Percentiles rank a stretch among this genome's conserved stretches.
phyloP scores from a whole-genome alignment of 306 rosid genomes.

The Malus fusca region DNA sequence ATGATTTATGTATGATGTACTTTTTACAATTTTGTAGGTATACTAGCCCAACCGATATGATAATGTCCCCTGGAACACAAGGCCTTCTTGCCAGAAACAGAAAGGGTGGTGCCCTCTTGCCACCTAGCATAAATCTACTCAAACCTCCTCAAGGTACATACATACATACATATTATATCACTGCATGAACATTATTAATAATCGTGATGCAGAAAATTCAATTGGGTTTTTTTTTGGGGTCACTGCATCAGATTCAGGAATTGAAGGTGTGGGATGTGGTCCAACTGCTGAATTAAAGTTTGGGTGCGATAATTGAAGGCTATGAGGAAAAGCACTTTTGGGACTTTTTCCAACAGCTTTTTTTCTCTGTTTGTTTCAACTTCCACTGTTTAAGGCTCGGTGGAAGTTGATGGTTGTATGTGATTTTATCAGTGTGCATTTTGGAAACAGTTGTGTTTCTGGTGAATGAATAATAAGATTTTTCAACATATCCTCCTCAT shows the following conservation, averaged over 20 bases:
- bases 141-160: conserved; percentile 18
- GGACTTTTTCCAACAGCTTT: conserved; percentile 2
- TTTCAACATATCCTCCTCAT: not conserved
- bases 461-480: not conserved
- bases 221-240: not conserved
- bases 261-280: conserved; percentile 29
- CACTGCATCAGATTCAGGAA: conserved; percentile 36
- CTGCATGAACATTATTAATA: not conserved
- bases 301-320: conserved; percentile 7
- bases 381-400: not conserved
- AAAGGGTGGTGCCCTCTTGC: conserved; percentile 47
- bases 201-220: not conserved
- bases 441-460: not conserved
- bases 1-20: not conserved
- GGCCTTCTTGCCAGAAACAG: conserved; percentile 71
- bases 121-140: conserved; percentile 40
- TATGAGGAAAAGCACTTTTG: conserved; percentile 3
- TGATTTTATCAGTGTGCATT: not conserved
- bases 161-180: not conserved
- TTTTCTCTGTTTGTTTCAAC: not conserved
- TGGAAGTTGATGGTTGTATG: not conserved
- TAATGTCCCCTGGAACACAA: conserved; percentile 74
- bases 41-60: conserved; percentile 83
- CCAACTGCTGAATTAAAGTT: conserved; percentile 27
- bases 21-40: conserved; percentile 33